Evolutionary conservation across 805 yeast species (phyloP).

Genomic region (Saturnispora dispora): DNA sequence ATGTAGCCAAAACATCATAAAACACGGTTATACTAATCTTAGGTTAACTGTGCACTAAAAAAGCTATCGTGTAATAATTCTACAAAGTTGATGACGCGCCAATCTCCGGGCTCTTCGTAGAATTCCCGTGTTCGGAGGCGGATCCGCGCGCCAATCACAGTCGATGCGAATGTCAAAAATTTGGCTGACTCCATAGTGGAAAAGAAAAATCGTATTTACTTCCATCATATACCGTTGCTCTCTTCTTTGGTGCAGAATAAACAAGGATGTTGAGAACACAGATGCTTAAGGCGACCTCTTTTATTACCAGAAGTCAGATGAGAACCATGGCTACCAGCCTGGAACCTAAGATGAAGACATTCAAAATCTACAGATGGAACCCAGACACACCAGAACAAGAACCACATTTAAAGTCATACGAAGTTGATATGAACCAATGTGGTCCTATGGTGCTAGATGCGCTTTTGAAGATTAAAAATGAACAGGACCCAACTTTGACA

Average conservation of each 20-base stretch:
- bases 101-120: not conserved
- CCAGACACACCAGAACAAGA: conserved; percentile 93
- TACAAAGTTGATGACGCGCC: not conserved
- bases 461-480: conserved; percentile 86
- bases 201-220: not conserved
- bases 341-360: conserved; percentile 61
- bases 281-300: not conserved
- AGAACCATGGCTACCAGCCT: conserved; percentile 44
- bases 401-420: conserved; percentile 77
- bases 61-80: not conserved
- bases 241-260: not conserved
- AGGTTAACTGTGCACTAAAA: not conserved
- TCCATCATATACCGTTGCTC: not conserved
- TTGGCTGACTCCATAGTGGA: not conserved
- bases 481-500: conserved; percentile 91
- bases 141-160: not conserved
- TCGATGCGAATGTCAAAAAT: not conserved
- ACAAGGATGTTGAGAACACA: not conserved
- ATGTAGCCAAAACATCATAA: not conserved
- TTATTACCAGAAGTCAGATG: not conserved
- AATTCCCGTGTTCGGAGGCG: conserved; percentile 2
- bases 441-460: conserved; percentile 99
- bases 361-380: conserved; percentile 95
- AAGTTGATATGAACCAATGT: conserved; percentile 79
- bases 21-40: too few species aligned